Evolutionary conservation across 139 green algal species (phyloP), one percentile per base, ranked within the genome.

Genomic region (Nannochloris sp.): DNA sequence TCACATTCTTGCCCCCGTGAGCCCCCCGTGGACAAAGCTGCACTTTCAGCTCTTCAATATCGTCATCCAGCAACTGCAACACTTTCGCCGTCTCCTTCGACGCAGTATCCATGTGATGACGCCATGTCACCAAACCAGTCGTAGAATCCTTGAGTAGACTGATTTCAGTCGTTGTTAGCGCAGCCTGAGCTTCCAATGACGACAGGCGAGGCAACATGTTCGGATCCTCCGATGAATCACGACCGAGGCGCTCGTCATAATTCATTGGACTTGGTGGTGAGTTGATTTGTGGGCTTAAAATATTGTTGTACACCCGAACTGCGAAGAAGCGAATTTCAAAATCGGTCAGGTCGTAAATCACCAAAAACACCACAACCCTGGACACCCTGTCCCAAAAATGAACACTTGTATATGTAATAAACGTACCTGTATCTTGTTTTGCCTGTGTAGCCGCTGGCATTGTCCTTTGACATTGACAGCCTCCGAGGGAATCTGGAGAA

Each of bases 41-140:
- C 4, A 16, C 25, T 59, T 64, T 64, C 6, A 64, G 25, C 10
- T 50, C 58, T 5, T 59, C 58, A 20, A 64, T n/a, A 6, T 59
- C 50, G 14, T 59, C 12, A 28, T 64, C 25, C 23, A 64, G 17
- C 12, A 6, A 13, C 25, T 59, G 50, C 50, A 59, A 29, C 20
- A 59, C 20, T 5, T 29, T 20, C 12, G 50, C 50, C 14, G 50
- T 59, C 58, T 64, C n/a, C 11, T 49, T 23, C 6, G 58, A 64
- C 14, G 58, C 43, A 51, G 58, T 6, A 31, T 64, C 58, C 25
- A 64, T 23, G 8, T 25, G 20, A 25, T 64, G 14, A 16, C 25
- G 20, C 58, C 58, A 64, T 36, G n/a, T 17, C 20, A 23, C 58
- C 23, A 64, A 17, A 1, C 12, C 25, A 51, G 57, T 25, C 20